Conservation (phyloP, 306 rosid species). For the Abrus pulchellus region DNA sequence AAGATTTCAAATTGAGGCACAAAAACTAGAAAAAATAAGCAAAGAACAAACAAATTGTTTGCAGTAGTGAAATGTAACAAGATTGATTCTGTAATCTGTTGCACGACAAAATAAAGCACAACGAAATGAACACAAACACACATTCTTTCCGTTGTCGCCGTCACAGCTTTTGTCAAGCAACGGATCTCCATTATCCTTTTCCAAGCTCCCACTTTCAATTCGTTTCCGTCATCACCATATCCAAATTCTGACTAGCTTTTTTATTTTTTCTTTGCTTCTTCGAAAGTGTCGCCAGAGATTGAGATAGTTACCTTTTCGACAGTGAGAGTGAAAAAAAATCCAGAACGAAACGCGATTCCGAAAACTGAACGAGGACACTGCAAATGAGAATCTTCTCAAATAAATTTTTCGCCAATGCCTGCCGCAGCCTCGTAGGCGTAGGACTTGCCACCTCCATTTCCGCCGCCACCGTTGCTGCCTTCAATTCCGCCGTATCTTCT, state of each 20-base stretch:
- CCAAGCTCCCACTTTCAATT: neutral
- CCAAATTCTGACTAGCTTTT: neutral
- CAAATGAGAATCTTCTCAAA: slow-evolving; percentile 47
- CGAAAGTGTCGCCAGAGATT: neutral
- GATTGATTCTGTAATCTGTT: neutral
- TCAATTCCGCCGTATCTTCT: neutral
- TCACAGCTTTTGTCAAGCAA: neutral
- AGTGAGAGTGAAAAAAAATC: neutral
- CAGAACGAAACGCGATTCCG: neutral
- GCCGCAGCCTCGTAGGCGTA: slow-evolving; percentile 55
- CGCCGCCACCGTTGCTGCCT: slow-evolving; percentile 24
- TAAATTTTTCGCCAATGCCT: slow-evolving; percentile 51
- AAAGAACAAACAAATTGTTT: neutral
- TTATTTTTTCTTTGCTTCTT: neutral
- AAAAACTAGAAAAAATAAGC: neutral
- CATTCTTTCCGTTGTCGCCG: neutral
- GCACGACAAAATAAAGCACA: slow-evolving; percentile 4
- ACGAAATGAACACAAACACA: neutral
- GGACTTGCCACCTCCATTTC: slow-evolving; percentile 44
- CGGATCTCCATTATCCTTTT: neutral
- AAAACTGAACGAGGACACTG: neutral
- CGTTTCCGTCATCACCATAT: neutral
- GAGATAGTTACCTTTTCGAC: neutral
- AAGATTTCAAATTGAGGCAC: too few species aligned
- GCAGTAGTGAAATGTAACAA: neutral